Evolutionary conservation across 1,284 basidiomycete species (phyloP), one percentile per base, ranked within the genome.

Genomic region (Trichosporon inkin): DNA sequence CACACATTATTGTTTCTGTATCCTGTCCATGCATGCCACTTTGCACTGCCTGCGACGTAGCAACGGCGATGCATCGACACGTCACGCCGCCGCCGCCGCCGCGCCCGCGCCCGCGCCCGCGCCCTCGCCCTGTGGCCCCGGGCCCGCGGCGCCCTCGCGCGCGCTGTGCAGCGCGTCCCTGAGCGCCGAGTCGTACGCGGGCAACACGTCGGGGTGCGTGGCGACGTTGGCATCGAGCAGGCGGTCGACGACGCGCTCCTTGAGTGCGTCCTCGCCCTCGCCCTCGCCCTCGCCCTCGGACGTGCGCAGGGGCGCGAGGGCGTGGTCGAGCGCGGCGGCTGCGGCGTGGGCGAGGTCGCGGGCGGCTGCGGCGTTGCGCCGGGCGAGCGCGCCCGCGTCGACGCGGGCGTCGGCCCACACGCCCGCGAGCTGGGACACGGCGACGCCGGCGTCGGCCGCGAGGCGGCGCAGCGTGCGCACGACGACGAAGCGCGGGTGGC

Each of bases 381-480:
- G 44, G 10, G 44, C 44, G 2, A 49, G 5, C 6, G 22, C 56
- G 13, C 10, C 20, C 13, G 53, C 24, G 14, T 10, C 38, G 6
- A 51, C 49, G 19, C 49, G 56, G n/a, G 19, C 38, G 19, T 55
- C 58, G 7, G 60, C 39, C 73, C 74, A 77, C 10, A 71, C 66
- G 1, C 62, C 68, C 0, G 71, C 70, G 2, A 77, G 66, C 56
- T 75, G 75, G 10, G 66, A 63, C 36, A 77, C 63, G 16, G 65
- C 74, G 10, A 75, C 63, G 10, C 64, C 67, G 2, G 67, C 54
- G 35, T 66, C 66, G 2, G 75, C 66, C 47, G 67, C 73, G 6
- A 73, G 24, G 4, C 68, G 64, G 56, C 71, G 71, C 0, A 73
- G 39, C 10, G 68, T 58, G 3, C 56, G 22, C 32, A 77, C 70